Conservation (phyloP, 2,329 filamentous ascomycete genomes). For the Aspergillus sp. region DNA sequence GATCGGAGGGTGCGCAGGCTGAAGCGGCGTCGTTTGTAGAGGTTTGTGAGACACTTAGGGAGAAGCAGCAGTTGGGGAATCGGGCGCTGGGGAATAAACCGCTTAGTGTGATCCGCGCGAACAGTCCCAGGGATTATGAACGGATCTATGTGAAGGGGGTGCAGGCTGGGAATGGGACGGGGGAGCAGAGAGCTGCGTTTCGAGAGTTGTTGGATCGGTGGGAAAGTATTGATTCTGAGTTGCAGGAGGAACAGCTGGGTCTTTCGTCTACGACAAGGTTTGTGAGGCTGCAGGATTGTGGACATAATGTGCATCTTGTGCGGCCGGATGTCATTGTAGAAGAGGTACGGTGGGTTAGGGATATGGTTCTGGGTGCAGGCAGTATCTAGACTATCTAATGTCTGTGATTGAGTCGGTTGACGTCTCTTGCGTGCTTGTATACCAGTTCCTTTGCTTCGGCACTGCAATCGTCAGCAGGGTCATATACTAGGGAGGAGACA, state of each 20-base stretch:
- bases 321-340: constrained; percentile 38
- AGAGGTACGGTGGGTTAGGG: constrained; percentile 37
- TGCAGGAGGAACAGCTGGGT: constrained; percentile 34
- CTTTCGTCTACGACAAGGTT: constrained; percentile 32
- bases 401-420: constrained; percentile 10
- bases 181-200: constrained; percentile 30
- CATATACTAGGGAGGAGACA: neutral
- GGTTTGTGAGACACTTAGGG: constrained; percentile 28
- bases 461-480: neutral
- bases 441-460: constrained; percentile 13
- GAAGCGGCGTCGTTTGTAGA: constrained; percentile 23
- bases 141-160: constrained; percentile 35
- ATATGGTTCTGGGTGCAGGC: constrained; percentile 1
- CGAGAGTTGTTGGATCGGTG: constrained; percentile 30
- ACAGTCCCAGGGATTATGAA: constrained; percentile 32
- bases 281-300: constrained; percentile 35
- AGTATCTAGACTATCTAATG: neutral
- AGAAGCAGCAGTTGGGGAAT: constrained; percentile 32
- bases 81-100: constrained; percentile 30
- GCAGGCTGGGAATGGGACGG: constrained; percentile 33
- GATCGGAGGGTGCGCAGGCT: constrained; percentile 16
- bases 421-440: constrained; percentile 11
- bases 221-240: constrained; percentile 25
- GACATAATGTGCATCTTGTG: constrained; percentile 40
- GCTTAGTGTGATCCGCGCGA: constrained; percentile 38